Evolutionary conservation across 257 asterid genomes (phyloP), one percentile per base, ranked within the genome.

Genomic region (Perilla frutescens): DNA sequence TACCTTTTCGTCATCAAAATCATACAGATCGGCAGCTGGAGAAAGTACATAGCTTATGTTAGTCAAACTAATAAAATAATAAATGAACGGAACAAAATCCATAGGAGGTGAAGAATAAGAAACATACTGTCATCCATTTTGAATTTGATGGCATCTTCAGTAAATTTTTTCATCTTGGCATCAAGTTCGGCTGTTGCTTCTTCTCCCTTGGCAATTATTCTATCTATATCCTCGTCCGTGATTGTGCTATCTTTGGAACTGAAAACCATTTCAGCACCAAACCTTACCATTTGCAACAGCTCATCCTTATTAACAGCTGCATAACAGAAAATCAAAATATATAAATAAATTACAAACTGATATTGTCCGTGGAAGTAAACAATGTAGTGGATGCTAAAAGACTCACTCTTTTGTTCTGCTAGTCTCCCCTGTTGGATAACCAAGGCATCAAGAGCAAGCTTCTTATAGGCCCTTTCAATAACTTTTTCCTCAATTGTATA

Each of bases 191-290:
- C 98, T 40, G 99, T 95, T 62, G 98, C 93, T 84, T 95, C 99
- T 88, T 95, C 98, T 81, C 99, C 99, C 83, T 92, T 92, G 61
- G 99, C 99, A 81, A 95, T 95, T 49, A 95, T 95, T 66, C 99
- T 88, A 76, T 95, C 99, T 51, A 95, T 92, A 84, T 95, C 99
- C 78, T 95, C 99, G 82, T 95, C 99, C 1, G 99, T 95, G 75
- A 95, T 95, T 14, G 99, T 95, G 85, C 99, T 92, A 82, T 92
- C 99, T 83, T 95, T 95, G 80, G 98, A 92, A 76, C 97, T 92
- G 90, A 95, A 95, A 79, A 95, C 99, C 99, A 95, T 95, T 88
- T 92, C 99, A 71, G 99, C 99, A 77, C 99, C 99, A 84, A 92
- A 95, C 70, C 99, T 87, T 78, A 95, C 98, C 99, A 90, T 95